Percentiles rank a stretch among this genome's conserved stretches.
Evolutionary conservation across 1,284 basidiomycete genomes (phyloP).

Genomic region (Exsudoporus floridanus): DNA sequence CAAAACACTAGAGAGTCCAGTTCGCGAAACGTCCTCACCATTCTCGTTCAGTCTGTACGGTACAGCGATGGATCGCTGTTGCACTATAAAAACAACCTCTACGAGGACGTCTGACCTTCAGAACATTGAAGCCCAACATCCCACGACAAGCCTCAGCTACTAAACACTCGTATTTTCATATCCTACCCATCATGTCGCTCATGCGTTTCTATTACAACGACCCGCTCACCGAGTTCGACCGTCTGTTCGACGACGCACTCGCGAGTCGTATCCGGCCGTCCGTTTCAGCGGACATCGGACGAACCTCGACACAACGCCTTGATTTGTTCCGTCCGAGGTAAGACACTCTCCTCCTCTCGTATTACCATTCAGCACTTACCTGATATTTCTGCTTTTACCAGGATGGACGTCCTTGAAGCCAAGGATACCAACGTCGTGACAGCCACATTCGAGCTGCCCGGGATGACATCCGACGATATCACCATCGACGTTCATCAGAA

Average conservation of each 20-base stretch:
- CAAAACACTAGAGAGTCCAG: neutral
- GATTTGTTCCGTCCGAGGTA: no score
- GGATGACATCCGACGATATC: constrained; percentile 41
- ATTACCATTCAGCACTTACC: no score
- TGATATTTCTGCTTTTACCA: no score
- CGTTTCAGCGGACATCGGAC: neutral
- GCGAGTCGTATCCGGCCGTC: neutral
- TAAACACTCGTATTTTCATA: no score
- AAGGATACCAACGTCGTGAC: neutral
- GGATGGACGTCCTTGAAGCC: neutral
- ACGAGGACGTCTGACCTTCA: neutral
- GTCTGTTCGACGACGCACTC: neutral
- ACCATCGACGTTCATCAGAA: constrained; percentile 40
- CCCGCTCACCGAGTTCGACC: neutral
- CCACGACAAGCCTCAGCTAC: neutral
- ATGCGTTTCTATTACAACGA: neutral
- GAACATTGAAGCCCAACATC: neutral
- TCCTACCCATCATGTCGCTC: neutral
- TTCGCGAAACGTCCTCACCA: neutral
- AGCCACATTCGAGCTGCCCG: constrained; percentile 39
- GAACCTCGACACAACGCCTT: no score
- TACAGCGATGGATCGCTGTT: neutral
- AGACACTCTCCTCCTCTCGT: no score
- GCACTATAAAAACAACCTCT: neutral
- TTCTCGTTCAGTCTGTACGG: neutral